Evolutionary conservation across 148 eudicot species (phyloP).

Genomic region (Nepenthes gracilis): DNA sequence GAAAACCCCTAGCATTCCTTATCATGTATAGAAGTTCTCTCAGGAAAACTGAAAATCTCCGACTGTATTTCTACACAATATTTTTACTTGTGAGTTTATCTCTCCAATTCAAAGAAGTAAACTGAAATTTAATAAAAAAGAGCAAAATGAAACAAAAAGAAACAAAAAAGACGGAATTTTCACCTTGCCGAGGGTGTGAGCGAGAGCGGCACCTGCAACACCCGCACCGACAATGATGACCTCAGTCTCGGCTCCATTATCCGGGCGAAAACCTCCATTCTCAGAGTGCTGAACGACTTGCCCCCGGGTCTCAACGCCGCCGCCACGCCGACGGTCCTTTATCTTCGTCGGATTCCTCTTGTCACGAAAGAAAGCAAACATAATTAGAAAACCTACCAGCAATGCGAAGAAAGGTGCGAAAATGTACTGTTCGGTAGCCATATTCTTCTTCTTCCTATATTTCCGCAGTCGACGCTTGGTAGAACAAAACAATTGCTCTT

Average conservation of each 20-base stretch:
- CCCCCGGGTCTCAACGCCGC: conserved; percentile 3
- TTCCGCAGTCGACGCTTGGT: too few relatives aligned
- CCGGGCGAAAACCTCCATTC: conserved; percentile 16
- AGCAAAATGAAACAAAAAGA: too few relatives aligned
- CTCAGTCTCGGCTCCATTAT: conserved; percentile 20
- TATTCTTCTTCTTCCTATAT: too few relatives aligned
- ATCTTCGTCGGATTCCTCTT: conserved; percentile 6
- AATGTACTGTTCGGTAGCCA: conserved; percentile 15
- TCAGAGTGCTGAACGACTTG: neutral
- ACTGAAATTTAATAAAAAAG: too few relatives aligned
- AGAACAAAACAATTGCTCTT: too few relatives aligned
- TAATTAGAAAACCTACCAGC: conserved; percentile 7
- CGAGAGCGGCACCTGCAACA: conserved; percentile 88
- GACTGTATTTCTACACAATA: too few relatives aligned
- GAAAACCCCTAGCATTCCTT: too few relatives aligned
- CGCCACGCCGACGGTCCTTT: conserved; percentile 1
- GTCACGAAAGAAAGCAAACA: conserved; percentile 14
- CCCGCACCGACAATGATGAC: conserved; percentile 81
- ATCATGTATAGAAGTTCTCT: too few relatives aligned
- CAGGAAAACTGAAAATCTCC: too few relatives aligned
- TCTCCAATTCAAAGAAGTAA: too few relatives aligned
- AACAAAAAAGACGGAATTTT: too few relatives aligned
- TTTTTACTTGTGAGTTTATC: too few relatives aligned
- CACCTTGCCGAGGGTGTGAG: conserved; percentile 88
- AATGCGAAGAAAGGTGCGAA: conserved; percentile 28